A percentile compares a stretch with the other conserved stretches of the same genome.
Conservation (phyloP, 305 asterid species). For the Fraxinus dipetala region DNA sequence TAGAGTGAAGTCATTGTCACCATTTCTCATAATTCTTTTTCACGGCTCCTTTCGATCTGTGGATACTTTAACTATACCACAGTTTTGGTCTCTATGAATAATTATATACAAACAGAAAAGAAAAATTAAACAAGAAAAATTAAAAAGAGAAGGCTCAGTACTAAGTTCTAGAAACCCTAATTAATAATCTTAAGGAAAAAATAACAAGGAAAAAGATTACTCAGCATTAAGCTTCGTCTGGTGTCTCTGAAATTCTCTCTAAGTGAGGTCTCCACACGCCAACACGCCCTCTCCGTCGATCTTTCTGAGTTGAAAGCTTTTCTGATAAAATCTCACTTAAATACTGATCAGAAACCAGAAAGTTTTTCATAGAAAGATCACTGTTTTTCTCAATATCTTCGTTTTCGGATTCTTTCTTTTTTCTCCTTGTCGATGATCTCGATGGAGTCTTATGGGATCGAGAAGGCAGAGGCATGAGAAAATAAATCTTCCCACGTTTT, state of each 20-base stretch:
- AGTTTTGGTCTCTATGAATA: background rate
- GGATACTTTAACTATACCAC: background rate
- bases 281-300: constrained; percentile 45
- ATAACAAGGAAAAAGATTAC: background rate
- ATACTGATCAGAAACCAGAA: constrained; percentile 29
- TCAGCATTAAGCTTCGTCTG: constrained; percentile 22
- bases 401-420: constrained; percentile 23
- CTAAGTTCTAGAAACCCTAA: constrained; percentile 1
- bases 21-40: background rate
- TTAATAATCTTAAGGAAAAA: background rate
- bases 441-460: constrained; percentile 22
- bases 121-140: background rate
- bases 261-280: constrained; percentile 51
- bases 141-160: background rate
- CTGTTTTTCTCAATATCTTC: background rate
- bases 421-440: constrained; percentile 22
- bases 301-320: constrained; percentile 35
- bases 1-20: background rate
- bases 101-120: constrained; percentile 16
- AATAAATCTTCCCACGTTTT: constrained; percentile 86
- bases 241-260: constrained; percentile 44
- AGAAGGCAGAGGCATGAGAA: constrained; percentile 52
- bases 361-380: background rate
- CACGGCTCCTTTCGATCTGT: background rate
- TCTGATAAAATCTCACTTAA: constrained; percentile 49